These are phyloP conservation scores for Ophiocordyceps camponoti-leonardi DNA, from an alignment of 2,329 filamentous ascomycete genomes.

Conservation along the genomic window DNA sequence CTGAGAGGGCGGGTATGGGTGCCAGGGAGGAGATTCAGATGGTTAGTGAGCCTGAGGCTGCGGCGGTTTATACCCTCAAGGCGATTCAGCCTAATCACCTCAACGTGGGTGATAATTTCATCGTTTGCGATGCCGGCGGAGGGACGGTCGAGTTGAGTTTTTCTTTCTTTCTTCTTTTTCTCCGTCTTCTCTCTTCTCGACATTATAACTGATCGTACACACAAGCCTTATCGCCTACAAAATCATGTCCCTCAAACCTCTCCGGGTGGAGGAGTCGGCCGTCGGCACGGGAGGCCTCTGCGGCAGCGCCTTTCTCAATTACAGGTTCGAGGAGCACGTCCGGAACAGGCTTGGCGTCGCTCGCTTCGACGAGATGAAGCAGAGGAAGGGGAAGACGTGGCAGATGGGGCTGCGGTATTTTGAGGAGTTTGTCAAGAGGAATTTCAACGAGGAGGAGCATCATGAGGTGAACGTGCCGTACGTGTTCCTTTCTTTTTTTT, in stretches of 20 bases:
- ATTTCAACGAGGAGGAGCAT: slow-evolving; percentile 65
- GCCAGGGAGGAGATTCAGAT: slow-evolving; percentile 53
- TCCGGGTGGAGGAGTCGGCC: slow-evolving; percentile 62
- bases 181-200: neutral
- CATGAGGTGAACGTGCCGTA: slow-evolving; percentile 61
- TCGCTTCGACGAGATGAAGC: slow-evolving; percentile 57
- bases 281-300: slow-evolving; percentile 65
- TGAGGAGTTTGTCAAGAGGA: slow-evolving; percentile 72
- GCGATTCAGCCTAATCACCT: slow-evolving; percentile 62
- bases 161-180: too few relatives aligned
- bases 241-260: slow-evolving; percentile 53
- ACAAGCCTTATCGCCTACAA: slow-evolving; percentile 59
- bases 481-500: slow-evolving; percentile 11
- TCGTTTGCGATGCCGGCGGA: slow-evolving; percentile 46
- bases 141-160: slow-evolving; percentile 46
- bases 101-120: slow-evolving; percentile 48
- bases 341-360: slow-evolving; percentile 47
- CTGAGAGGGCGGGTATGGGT: slow-evolving; percentile 65
- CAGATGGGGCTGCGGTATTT: slow-evolving; percentile 65
- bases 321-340: slow-evolving; percentile 65
- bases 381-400: slow-evolving; percentile 65
- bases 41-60: slow-evolving; percentile 67
- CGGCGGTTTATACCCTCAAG: slow-evolving; percentile 64
- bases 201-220: neutral
- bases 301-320: slow-evolving; percentile 65